Evolutionary conservation across 2,329 filamentous ascomycete genomes (phyloP), one percentile per base, ranked within the genome.

Genomic region (Grosmannia serpens): DNA sequence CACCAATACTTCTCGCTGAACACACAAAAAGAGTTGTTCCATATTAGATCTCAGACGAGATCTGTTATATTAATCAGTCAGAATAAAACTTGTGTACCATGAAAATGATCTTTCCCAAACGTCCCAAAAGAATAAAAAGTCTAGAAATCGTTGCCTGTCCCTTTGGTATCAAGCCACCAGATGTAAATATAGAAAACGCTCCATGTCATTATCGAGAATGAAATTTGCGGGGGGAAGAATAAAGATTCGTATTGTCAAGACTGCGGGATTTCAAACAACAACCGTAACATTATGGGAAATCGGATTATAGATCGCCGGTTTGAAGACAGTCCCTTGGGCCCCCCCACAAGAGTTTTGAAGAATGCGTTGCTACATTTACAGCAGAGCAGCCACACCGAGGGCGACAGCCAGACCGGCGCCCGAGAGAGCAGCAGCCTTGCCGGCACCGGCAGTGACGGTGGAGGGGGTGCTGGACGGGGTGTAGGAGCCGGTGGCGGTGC

Each of bases 351-450:
- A 58, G 10, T 54, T 53, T 47, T 51, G 49, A 52, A 52, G 46
- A 26, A 49, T 50, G 51, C 41, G 41, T 51, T 55, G 61, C 60
- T 65, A 59, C 70, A 75, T 77, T 80, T 83, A 84, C 74, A 83
- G 76, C 68, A 77, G 68, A 70, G 79, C 81, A 68, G 78, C 81
- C 62, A 84, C 69, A 68, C 78, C 83, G 70, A 84, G 74, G 65
- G 84, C 70, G 75, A 78, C 82, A 65, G 79, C 82, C 65, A 85
- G 78, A 65, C 75, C 79, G 61, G 78, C 82, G 63, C 80, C 82
- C 49, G 81, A 82, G 66, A 83, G 70, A 67, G 74, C 78, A 64
- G 77, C 76, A 64, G 72, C 71, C 75, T 80, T 81, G 75, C 74
- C 78, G 63, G 80, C 82, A 72, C 76, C 79, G 63, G 77, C 79